Evolutionary conservation across 2,329 filamentous ascomycete genomes (phyloP).

Genomic region (Ceratocystis albifundus): DNA sequence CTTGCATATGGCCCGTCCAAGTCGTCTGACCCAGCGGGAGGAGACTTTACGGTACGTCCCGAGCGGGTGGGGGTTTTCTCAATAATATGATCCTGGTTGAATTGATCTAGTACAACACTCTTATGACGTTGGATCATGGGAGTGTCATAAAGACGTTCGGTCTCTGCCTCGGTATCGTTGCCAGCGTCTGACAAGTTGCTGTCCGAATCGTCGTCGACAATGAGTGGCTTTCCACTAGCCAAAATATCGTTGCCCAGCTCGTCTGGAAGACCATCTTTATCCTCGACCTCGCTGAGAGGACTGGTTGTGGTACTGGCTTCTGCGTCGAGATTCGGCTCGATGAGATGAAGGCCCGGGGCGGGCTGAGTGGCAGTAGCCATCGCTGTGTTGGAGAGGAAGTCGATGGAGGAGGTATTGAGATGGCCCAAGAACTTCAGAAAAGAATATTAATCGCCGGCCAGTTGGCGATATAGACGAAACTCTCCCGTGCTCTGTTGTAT

Average conservation of each 20-base stretch:
- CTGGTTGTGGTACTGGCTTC: constrained; percentile 69
- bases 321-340: constrained; percentile 37
- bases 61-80: constrained; percentile 54
- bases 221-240: constrained; percentile 29
- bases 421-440: constrained; percentile 21
- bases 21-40: constrained; percentile 8
- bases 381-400: constrained; percentile 24
- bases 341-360: constrained; percentile 40
- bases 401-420: constrained; percentile 22
- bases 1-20: constrained; percentile 22
- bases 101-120: constrained; percentile 48
- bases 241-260: constrained; percentile 49
- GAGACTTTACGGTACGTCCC: constrained; percentile 13
- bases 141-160: constrained; percentile 83
- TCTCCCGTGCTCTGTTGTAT: not conserved
- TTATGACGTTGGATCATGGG: constrained; percentile 55
- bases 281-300: constrained; percentile 84
- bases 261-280: constrained; percentile 61
- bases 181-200: constrained; percentile 47
- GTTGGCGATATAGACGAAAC: not conserved
- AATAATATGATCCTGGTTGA: constrained; percentile 40
- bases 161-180: constrained; percentile 77
- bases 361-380: constrained; percentile 46
- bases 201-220: constrained; percentile 32
- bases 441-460: constrained; percentile 11